Base-by-base conservation (phyloP, 805 yeast species). In the Spathaspora sp. region DNA sequence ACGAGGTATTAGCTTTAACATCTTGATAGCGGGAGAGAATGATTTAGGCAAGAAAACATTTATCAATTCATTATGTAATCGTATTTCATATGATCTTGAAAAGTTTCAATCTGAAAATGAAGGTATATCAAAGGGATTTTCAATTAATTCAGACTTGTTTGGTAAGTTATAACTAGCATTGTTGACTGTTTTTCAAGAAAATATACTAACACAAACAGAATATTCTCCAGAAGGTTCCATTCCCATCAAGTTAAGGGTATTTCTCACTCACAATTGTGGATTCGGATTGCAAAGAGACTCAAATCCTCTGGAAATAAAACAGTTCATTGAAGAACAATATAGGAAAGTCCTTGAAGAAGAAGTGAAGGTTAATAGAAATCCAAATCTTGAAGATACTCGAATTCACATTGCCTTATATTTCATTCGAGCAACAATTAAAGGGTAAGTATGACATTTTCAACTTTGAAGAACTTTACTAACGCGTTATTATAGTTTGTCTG, bases 371-470 rank as follows among this genome's bases (percentile, higher is more conserved):
- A 49, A 54, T n/a, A 44, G 63, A 35, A 64, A 70, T 52, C 69
- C 53, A 1, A 50, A 52, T 18, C 46, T 73, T 51, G 60, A 64
- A 10, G 96, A 90, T 60, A 71, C 78, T 58, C 77, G 94, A 47
- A 85, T 91, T 42, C 96, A 91, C 69, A 87, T 83, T 23, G 89
- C 96, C 60, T 66, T 91, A 42, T 91, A 89, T 70, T 89, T 92
- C 64, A 74, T 92, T 49, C 77, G 82, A 12, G 91, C 96, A 0
- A 76, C 86, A 1, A 82, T 85, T 42, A 80, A 77, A 55, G 82
- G 86, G 14, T 52, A 48, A 7, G 52, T 55, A 52, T 29, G 20
- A 40, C 35, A 18, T 9, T 8, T 11, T 35, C 5, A 11, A n/a
- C 18, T 16, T 14, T n/a, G 11, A 35, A 16, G 16, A 17, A 31